Evolutionary conservation across 805 yeast genomes (phyloP).

Genomic region (Cyberlindnera mycetangii): DNA sequence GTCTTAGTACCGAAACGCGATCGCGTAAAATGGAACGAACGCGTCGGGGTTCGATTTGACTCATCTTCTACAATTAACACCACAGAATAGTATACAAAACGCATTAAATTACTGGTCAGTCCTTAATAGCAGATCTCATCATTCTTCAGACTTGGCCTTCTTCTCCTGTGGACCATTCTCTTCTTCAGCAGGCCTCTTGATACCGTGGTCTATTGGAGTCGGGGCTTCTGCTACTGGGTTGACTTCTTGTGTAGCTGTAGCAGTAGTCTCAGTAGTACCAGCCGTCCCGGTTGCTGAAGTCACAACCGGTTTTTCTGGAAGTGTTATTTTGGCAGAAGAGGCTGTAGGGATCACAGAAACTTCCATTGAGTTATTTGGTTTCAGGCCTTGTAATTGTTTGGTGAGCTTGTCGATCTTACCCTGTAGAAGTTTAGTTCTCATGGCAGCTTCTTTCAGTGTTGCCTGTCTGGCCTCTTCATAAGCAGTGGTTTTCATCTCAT

Average conservation of each 20-base stretch:
- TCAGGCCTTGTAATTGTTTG: conserved; percentile 37
- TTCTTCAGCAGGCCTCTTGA: conserved; percentile 26
- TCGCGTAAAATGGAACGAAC: neutral
- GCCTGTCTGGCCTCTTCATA: conserved; percentile 26
- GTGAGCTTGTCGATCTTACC: conserved; percentile 36
- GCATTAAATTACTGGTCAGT: neutral
- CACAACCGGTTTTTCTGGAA: neutral
- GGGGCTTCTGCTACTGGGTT: neutral
- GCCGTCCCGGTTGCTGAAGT: conserved; percentile 7
- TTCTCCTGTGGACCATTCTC: conserved; percentile 33
- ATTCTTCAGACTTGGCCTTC: conserved; percentile 20
- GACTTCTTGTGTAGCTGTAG: no score
- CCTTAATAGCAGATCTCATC: neutral
- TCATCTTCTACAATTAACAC: neutral
- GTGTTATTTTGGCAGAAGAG: neutral
- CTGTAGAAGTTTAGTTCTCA: conserved; percentile 40
- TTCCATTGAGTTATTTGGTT: conserved; percentile 1
- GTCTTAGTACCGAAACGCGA: conserved; percentile 4
- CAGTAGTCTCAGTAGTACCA: conserved; percentile 5
- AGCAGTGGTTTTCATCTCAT: conserved; percentile 19
- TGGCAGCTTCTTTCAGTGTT: conserved; percentile 32
- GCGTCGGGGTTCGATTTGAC: neutral
- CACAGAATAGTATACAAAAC: neutral
- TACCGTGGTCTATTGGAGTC: conserved; percentile 11
- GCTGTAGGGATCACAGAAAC: neutral